Base-by-base conservation (phyloP, 139 green algal genomes). In the Chlorella vulgaris region DNA sequence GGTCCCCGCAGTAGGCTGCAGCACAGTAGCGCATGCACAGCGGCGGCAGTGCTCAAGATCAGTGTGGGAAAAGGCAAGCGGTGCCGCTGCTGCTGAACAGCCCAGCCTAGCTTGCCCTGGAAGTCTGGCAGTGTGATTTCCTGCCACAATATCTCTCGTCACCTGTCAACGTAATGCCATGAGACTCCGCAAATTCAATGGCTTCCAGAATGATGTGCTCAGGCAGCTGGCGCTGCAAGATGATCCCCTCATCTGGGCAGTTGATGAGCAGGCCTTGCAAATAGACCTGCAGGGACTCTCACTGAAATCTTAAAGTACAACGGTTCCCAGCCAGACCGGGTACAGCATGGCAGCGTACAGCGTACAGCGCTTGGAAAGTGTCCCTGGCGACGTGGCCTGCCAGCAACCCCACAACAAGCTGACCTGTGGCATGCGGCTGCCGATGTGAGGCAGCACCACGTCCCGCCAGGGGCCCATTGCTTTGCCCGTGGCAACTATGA, bases 401-500 rank as follows among this genome's bases (percentile, higher is more conserved):
- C 13, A 26, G 68, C n/a, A n/a, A n/a, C n/a, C n/a, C n/a, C n/a
- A n/a, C n/a, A n/a, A n/a, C n/a, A n/a, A 2, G 4, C 51, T 76
- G 7, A 87, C 74, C 47, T 79, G 78, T 7, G 87, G 78, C 35
- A 83, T 39, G 4, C 47, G 69, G 3, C 43, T 75, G 31, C 69
- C 62, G 7, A 91, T 40, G 42, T 40, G 40, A 0, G 85, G 85
- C 15, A 90, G 69, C n/a, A 87, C 86, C 8, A 93, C 73, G 5
- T 70, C 38, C 31, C 78, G 66, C 93, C 93, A 97, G 2, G 91
- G 90, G 1, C 92, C 91, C 15, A 90, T 62, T 2, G 93, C 91
- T 75, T 97, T 97, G 62, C 94, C 94, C 5, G 93, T 97, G 0
- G 93, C 93, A 7, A 97, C 77, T 6, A 95, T 73, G 2, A 95